Base-by-base conservation (phyloP, 2,329 filamentous ascomycete species). In the Ophiosphaerella korrae region DNA sequence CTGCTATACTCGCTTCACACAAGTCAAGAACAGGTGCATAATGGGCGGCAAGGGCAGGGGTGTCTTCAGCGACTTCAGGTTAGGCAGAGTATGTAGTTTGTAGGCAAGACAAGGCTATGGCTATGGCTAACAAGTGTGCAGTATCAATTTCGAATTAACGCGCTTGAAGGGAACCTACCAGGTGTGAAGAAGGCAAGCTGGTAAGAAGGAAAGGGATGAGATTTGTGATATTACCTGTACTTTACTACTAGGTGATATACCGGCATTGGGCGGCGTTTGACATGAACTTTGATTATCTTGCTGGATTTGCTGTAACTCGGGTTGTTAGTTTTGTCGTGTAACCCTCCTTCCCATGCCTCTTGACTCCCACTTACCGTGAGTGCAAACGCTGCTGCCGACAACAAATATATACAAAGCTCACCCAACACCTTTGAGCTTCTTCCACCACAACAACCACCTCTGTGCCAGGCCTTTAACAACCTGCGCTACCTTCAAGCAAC, bases 161-260 rank as follows among this genome's bases (percentile, higher is more conserved):
- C 94, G 14, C 78, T 97, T 57, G 87, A 84, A 29, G 94, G 94
- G 43, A 85, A 90, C 55, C 73, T 99, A 45, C 93, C 94, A 0
- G 94, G 94, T 66, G 94, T 99, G 48, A 91, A 88, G 82, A 96
- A 96, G 81, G 94, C 94, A 42, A 95, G 90, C 76, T 99, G 94
- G 94, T 99, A 90, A 41, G 39, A 12, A 13, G 26, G 47, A 26
- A 33, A 5, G 14, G 16, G 45, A 24, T 38, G 32, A 40, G 44
- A 40, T 31, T 63, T 61, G 52, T 50, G 53, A 58, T 52, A 61
- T 52, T 34, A 54, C 44, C 51, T 68, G 63, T 68, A 67, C 52
- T 66, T 48, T 60, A 69, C 21, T 36, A 47, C 36, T 38, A 39
- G 50, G 48, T 45, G 38, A 50, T 18, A 41, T 41, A 52, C 46